Base-by-base conservation (phyloP, 495 filamentous ascomycete genomes). In the Penicillium parvum region DNA sequence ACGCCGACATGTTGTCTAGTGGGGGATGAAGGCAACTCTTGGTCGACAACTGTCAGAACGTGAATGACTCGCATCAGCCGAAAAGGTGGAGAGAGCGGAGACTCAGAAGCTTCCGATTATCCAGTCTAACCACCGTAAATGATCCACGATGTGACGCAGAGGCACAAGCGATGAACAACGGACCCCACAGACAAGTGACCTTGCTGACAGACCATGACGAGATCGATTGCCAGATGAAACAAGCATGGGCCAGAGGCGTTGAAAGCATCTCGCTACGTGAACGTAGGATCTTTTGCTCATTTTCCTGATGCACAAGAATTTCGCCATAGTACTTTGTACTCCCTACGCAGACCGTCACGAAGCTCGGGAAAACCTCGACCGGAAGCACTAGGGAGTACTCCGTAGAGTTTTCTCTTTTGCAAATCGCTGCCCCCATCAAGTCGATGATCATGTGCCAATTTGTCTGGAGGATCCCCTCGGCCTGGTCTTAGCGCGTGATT, bases 401-500 rank as follows among this genome's bases (percentile, higher is more conserved):
- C n/a, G 11, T 17, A 38, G 26, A 23, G 28, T 28, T 10, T 17
- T 10, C 17, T 38, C 7, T 25, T 11, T 47, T 33, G 40, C 39
- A 30, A 49, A 46, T 44, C 16, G 18, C 29, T 25, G 27, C 40
- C 30, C 34, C 11, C 17, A 7, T 37, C 33, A 39, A 20, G 27
- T 39, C 35, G 40, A 22, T 26, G 48, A 52, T 55, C 53, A 42
- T 37, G 11, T 23, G n/a, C 45, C 37, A 32, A 21, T 18, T 16
- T 38, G 26, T 38, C 23, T 53, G 35, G 33, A 47, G n/a, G 36
- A 49, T 41, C 47, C 43, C 39, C 37, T 45, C 41, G 39, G 18
- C 42, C 43, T 40, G 16, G 18, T 38, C 23, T 55, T 55, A 50
- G 55, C 55, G 52, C 55, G 47, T 55, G 52, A 55, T 45, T 52